phyloP scores from a whole-genome alignment of 495 filamentous ascomycete genomes.

The Podospora pseudopauciseta region DNA sequence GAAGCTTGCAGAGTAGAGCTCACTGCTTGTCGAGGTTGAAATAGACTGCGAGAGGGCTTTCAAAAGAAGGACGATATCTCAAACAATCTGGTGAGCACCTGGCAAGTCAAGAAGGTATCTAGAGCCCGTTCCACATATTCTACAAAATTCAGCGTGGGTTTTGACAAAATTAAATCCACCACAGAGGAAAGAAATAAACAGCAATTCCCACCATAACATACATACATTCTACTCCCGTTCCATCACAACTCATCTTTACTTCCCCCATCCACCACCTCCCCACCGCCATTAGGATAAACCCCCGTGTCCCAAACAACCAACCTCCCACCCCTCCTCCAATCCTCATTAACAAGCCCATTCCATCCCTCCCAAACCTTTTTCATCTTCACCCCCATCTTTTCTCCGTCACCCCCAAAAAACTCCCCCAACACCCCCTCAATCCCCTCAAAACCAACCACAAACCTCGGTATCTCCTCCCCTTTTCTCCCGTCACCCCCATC shows the following conservation, averaged over 20 bases:
- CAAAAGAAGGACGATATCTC: no score
- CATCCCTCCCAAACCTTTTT: slow-evolving; percentile 65
- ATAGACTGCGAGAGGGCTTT: no score
- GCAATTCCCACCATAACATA: not conserved
- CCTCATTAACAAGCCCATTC: slow-evolving; percentile 85
- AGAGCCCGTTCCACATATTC: no score
- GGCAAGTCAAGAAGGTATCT: no score
- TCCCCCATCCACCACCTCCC: no score
- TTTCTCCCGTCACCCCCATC: slow-evolving; percentile 21
- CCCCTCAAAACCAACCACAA: slow-evolving; percentile 54
- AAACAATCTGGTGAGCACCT: no score
- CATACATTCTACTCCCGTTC: not conserved
- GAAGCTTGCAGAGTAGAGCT: not conserved
- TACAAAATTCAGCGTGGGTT: no score
- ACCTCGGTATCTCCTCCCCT: slow-evolving; percentile 49
- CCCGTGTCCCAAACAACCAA: slow-evolving; percentile 71
- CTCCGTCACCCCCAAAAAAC: slow-evolving; percentile 41
- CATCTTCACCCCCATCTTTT: slow-evolving; percentile 40
- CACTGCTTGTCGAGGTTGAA: no score
- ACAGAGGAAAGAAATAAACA: no score
- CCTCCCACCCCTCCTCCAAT: slow-evolving; percentile 78
- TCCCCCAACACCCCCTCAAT: slow-evolving; percentile 41
- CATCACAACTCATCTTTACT: slow-evolving; percentile 3
- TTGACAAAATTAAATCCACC: no score
- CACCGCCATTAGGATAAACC: slow-evolving; percentile 21